These are phyloP conservation scores for Pseudotulostoma volvatum DNA, from an alignment of 495 filamentous ascomycete species.

Conservation along the genomic window DNA sequence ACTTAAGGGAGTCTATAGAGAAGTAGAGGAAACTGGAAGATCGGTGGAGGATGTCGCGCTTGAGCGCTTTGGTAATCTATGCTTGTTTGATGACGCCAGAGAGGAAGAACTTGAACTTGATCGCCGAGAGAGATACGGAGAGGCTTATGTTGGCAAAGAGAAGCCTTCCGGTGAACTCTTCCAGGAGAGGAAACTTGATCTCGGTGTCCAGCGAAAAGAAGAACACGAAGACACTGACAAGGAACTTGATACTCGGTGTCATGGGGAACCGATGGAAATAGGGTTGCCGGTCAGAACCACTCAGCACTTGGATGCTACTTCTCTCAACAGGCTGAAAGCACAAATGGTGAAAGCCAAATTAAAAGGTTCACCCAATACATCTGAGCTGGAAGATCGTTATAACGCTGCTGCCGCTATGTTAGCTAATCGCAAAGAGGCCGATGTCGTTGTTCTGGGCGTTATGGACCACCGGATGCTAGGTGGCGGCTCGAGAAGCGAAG, in stretches of 20 bases:
- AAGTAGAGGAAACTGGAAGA: constrained; percentile 54
- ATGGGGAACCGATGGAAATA: constrained; percentile 28
- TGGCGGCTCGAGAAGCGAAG: constrained; percentile 53
- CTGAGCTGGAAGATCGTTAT: constrained; percentile 72
- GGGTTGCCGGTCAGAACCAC: constrained; percentile 24
- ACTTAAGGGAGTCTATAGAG: constrained; percentile 68
- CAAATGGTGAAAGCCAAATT: constrained; percentile 90
- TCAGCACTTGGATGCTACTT: constrained; percentile 48
- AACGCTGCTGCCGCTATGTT: constrained; percentile 47
- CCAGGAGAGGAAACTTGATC: constrained; percentile 48
- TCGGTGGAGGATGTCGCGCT: constrained; percentile 64
- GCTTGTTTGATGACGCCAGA: constrained; percentile 79
- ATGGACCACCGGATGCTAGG: constrained; percentile 85
- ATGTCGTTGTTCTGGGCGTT: constrained; percentile 63
- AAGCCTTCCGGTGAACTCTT: constrained; percentile 83
- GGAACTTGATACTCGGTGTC: constrained; percentile 27
- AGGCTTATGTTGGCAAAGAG: constrained; percentile 71
- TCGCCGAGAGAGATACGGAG: constrained; percentile 65
- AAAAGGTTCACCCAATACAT: constrained; percentile 51
- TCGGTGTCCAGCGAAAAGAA: constrained; percentile 23
- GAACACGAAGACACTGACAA: constrained; percentile 20
- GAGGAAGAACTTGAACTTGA: constrained; percentile 93
- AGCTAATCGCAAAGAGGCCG: constrained; percentile 41
- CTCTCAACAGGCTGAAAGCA: constrained; percentile 78
- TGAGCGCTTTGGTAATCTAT: constrained; percentile 65